Base-by-base conservation (phyloP, 371 early-diverging fungal species). In the Quaeritorhiza haematococci region DNA sequence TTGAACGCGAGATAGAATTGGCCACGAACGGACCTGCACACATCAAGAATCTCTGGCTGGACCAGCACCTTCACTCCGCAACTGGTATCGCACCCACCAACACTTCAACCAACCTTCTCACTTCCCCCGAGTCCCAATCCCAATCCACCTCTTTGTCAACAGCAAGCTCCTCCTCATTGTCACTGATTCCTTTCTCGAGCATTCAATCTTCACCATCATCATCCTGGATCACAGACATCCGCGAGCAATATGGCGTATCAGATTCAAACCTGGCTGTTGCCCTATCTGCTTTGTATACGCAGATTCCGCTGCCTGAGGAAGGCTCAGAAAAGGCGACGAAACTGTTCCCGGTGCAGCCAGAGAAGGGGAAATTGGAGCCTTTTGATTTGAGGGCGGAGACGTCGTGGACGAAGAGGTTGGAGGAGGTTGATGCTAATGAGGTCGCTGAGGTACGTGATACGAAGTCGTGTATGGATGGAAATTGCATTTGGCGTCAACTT, bases 1-100 rank as follows among this genome's bases (percentile, higher is more conserved):
- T 63, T 13, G 21, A 47, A 21, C 49, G 46, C 7, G 64, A 63
- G 34, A 29, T 23, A 8, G 59, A 63, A 35, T 32, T 63, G 8
- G 28, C 42, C 3, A n/a, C 3, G 2, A 45, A 24, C 24, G 6
- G 53, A n/a, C n/a, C n/a, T 24, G 29, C 5, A 1, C 5, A 33
- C 19, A 23, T 44, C 19, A n/a, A 34, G 1, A 13, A 24, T 50
- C 23, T 5, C 34, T 32, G 45, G 19, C 1, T 3, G 26, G n/a
- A 38, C 15, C 33, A 23, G 51, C 23, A 4, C 8, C 19, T 10
- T 23, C 1, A 54, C 7, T 56, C 55, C 17, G 43, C 26, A 15
- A n/a, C 15, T 35, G 17, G 49, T 6, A 19, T 7, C 24, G 33
- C 21, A 23, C 7, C 5, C 8, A 33, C 17, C 17, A 56, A 26